Conservation (phyloP, 306 rosid genomes). For the Cucurbita ficifolia region DNA sequence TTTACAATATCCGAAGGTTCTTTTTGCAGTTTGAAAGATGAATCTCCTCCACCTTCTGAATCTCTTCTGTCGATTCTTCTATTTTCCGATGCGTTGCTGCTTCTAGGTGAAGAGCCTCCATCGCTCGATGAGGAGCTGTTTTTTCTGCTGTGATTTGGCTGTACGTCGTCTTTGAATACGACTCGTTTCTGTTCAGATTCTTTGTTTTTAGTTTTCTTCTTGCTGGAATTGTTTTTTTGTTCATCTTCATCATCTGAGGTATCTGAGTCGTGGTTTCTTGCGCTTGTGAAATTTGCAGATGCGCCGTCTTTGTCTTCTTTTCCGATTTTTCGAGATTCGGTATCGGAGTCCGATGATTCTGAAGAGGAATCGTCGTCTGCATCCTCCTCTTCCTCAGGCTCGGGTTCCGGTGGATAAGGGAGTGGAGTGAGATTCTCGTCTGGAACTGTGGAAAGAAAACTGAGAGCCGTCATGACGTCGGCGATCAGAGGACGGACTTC, state of each 20-base stretch:
- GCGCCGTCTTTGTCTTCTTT: background rate
- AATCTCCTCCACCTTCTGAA: background rate
- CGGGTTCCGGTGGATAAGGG: conserved; percentile 4
- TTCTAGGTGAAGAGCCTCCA: conserved; percentile 11
- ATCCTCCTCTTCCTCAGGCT: background rate
- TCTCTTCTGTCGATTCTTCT: conserved; percentile 9
- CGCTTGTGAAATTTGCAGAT: conserved; percentile 1
- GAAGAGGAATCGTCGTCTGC: background rate
- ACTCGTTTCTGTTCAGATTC: conserved; percentile 11
- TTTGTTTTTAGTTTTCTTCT: background rate
- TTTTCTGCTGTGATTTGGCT: conserved; percentile 19
- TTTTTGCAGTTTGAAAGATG: background rate
- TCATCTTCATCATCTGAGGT: background rate
- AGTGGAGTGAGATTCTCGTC: conserved; percentile 10
- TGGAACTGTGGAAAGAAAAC: conserved; percentile 47
- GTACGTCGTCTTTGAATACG: background rate
- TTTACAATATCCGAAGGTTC: background rate
- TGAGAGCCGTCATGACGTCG: conserved; percentile 63
- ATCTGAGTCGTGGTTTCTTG: background rate
- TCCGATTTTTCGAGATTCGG: background rate
- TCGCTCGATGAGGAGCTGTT: conserved; percentile 21
- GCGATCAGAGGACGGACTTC: conserved; percentile 76
- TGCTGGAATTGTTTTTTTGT: background rate
- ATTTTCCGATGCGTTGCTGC: conserved; percentile 10
- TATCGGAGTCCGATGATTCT: background rate